A percentile compares a stretch with the other conserved stretches of the same genome.
phyloP scores from a whole-genome alignment of 2,329 filamentous ascomycete genomes.

The Epichloe aotearoae region DNA sequence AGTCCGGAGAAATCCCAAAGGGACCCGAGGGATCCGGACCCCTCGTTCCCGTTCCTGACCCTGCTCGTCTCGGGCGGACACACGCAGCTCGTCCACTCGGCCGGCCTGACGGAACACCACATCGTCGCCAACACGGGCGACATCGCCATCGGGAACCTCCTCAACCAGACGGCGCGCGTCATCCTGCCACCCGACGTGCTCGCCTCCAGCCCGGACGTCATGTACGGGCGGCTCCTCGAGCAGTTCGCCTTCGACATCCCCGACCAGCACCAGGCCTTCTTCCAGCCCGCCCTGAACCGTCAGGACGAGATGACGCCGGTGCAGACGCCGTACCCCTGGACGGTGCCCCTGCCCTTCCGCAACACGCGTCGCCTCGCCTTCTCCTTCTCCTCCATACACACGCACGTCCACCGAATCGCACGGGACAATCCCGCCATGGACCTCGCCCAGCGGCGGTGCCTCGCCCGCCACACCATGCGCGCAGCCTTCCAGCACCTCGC shows the following conservation, averaged over 20 bases:
- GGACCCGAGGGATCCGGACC: constrained; percentile 17
- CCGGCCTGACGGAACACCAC: constrained; percentile 51
- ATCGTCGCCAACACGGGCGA: constrained; percentile 64
- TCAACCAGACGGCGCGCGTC: constrained; percentile 74
- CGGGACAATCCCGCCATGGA: constrained; percentile 28
- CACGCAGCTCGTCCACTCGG: constrained; percentile 70
- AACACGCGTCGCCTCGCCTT: constrained; percentile 46
- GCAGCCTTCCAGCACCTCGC: constrained; percentile 79
- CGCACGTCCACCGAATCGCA: constrained; percentile 33
- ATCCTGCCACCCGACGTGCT: constrained; percentile 54
- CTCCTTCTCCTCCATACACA: constrained; percentile 59
- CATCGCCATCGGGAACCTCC: constrained; percentile 75
- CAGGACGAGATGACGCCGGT: constrained; percentile 40
- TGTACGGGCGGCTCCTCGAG: constrained; percentile 74
- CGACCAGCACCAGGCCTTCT: constrained; percentile 26
- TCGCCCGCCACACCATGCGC: constrained; percentile 65
- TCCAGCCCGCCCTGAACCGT: constrained; percentile 44
- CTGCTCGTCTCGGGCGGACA: constrained; percentile 88
- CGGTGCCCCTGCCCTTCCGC: constrained; percentile 52
- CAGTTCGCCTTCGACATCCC: constrained; percentile 54
- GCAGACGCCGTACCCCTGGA: constrained; percentile 41
- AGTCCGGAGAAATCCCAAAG: too few species aligned
- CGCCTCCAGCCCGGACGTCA: constrained; percentile 43
- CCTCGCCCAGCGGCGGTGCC: constrained; percentile 47
- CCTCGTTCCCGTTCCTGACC: constrained; percentile 72